Evolutionary conservation across 768 basidiomycete species (phyloP).

Genomic region (Guyanaporus albipodus): DNA sequence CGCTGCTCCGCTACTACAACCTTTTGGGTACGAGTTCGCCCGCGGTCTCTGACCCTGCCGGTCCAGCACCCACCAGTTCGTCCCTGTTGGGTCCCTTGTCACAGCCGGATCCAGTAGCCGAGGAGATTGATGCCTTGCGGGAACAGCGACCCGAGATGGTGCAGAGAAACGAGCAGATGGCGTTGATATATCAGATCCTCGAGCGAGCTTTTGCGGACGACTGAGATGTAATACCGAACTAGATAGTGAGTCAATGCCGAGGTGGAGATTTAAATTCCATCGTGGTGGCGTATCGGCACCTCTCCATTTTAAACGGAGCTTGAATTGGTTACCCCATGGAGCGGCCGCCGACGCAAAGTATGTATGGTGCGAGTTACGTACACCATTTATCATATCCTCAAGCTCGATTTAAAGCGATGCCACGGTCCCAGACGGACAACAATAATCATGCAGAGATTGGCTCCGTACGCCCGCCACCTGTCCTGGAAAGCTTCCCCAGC

Average conservation of each 20-base stretch:
- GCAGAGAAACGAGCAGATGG: conserved; percentile 61
- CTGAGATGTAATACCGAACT: conserved; percentile 8
- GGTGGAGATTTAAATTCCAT: too few species aligned
- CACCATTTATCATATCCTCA: too few species aligned
- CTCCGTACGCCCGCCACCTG: conserved; percentile 31
- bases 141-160: conserved; percentile 86
- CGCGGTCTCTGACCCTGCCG: conserved; percentile 21
- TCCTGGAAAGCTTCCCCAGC: conserved; percentile 19
- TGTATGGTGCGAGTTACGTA: too few species aligned
- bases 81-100: conserved; percentile 62
- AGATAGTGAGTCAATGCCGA: too few species aligned
- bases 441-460: too few species aligned
- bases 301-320: too few species aligned
- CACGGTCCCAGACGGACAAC: too few species aligned
- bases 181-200: conserved; percentile 62
- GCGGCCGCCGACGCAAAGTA: too few species aligned
- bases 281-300: too few species aligned
- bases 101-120: conserved; percentile 49
- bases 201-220: conserved; percentile 20
- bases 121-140: conserved; percentile 72
- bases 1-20: conserved; percentile 62
- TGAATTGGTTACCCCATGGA: too few species aligned
- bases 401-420: too few species aligned
- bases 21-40: conserved; percentile 35
- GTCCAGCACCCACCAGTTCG: conserved; percentile 31